Base-by-base conservation (phyloP, 495 filamentous ascomycete genomes). In the Cercophora samala region DNA sequence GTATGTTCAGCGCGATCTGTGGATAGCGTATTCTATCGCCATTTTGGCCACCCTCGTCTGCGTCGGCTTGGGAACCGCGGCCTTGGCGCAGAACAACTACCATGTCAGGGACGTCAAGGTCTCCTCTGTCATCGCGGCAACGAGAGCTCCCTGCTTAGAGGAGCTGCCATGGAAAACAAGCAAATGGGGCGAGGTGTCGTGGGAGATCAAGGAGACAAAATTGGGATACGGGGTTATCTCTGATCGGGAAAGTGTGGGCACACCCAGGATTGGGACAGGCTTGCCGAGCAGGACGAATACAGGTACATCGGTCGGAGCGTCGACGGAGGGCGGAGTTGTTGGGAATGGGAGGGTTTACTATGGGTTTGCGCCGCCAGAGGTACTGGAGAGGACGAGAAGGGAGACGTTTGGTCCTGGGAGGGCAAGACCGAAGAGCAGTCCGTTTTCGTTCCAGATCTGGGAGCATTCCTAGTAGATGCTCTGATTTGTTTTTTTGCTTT, bases 111-210 rank as follows among this genome's bases (percentile, higher is more conserved):
- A 76, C 52, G 63, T 61, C 19, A 56, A 69, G 9, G 60, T 75
- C 26, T 74, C 72, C 1, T 68, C 60, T 53, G 65, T 76, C 46
- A 67, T 76, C 2, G 74, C 72, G 0, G 73, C 74, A n/a, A 75
- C 74, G 11, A 42, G 74, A 18, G 74, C 72, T n/a, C 70, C 70
- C 3, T 68, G 68, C 24, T 63, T 76, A 3, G 71, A 76, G 22
- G 64, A 63, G 2, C 65, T 75, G 60, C 71, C 71, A 21, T 75
- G 73, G 73, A 70, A 66, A 64, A 60, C 60, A 19, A 55, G 46
- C n/a, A 69, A 71, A 66, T 75, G 73, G 73, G 72, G 72, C 1
- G 69, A 71, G 64, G 71, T 75, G 37, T 64, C 69, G 21, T 17
- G 13, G n/a, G 72, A 75, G 64, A 67, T 75, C 3, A 63, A 67